Evolutionary conservation across 1,284 basidiomycete genomes (phyloP).

Genomic region (Apiotrichum sp.): DNA sequence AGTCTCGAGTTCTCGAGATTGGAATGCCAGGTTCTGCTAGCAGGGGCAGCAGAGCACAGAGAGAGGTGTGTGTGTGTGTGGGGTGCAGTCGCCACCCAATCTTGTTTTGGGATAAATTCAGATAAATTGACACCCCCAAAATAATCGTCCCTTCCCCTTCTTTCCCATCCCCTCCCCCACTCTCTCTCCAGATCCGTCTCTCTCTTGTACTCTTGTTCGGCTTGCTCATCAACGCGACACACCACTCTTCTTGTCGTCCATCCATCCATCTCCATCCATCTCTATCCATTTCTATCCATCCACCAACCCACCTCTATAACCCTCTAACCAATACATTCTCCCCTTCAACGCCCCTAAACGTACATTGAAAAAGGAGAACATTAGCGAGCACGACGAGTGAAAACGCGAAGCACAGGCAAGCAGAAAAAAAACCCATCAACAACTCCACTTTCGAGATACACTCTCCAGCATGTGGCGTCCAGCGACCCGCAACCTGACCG

Average conservation of each 20-base stretch:
- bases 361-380: no score
- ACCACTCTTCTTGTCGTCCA: not conserved
- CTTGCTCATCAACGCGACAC: not conserved
- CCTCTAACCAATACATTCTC: not conserved
- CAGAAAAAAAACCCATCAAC: not conserved
- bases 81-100: not conserved
- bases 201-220: not conserved
- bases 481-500: slow-evolving; percentile 52
- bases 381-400: not conserved
- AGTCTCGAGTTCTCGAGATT: no score
- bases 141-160: not conserved
- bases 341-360: not conserved
- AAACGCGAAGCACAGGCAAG: not conserved
- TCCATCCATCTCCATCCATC: not conserved
- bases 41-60: no score
- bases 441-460: no score
- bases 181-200: not conserved
- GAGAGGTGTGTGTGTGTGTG: no score
- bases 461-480: slow-evolving; percentile 71
- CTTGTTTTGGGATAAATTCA: slow-evolving; percentile 5
- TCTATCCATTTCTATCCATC: not conserved
- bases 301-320: not conserved
- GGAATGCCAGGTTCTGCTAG: no score
- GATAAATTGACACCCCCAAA: slow-evolving; percentile 2
- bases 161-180: not conserved